Percentiles rank a stretch among this genome's conserved stretches.
phyloP scores from a whole-genome alignment of 2,329 filamentous ascomycete species.

The Daldinia sp. region DNA sequence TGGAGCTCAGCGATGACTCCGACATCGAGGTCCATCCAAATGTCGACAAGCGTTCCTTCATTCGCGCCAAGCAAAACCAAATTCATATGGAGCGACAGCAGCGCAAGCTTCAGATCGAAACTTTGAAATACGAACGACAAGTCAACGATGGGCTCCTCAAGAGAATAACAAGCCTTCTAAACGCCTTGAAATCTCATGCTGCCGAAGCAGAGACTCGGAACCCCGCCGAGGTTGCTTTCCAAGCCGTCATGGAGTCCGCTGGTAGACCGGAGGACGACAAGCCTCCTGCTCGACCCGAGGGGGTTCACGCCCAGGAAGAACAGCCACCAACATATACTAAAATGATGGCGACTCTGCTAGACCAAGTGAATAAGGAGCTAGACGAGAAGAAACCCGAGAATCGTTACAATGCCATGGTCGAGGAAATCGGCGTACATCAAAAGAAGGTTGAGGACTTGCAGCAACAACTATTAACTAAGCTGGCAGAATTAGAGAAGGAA shows the following conservation, averaged over 20 bases:
- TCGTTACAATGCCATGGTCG: conserved; percentile 80
- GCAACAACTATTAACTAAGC: conserved; percentile 77
- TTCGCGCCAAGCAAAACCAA: conserved; percentile 96
- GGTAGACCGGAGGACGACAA: conserved; percentile 78
- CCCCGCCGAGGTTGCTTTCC: conserved; percentile 87
- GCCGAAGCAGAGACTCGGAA: conserved; percentile 72
- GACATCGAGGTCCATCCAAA: conserved; percentile 99
- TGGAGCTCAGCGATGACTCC: conserved; percentile 98
- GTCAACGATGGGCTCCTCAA: conserved; percentile 92
- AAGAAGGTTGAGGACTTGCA: conserved; percentile 83
- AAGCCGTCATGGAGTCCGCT: conserved; percentile 85
- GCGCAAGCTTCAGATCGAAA: conserved; percentile 88
- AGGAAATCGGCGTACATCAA: conserved; percentile 81
- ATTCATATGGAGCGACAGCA: conserved; percentile 92
- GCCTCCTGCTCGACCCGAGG: conserved; percentile 79
- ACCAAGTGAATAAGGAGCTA: conserved; percentile 88
- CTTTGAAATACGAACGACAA: conserved; percentile 89
- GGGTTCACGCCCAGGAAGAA: conserved; percentile 80
- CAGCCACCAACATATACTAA: conserved; percentile 88
- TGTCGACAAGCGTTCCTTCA: conserved; percentile 98
- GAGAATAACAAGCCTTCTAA: conserved; percentile 84
- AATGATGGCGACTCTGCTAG: conserved; percentile 97
- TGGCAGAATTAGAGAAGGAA: conserved; percentile 85
- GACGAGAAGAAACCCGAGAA: conserved; percentile 79
- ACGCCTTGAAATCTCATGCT: conserved; percentile 79